Conservation (phyloP, 2,329 filamentous ascomycete species). For the Dendrostoma leiphaemia region DNA sequence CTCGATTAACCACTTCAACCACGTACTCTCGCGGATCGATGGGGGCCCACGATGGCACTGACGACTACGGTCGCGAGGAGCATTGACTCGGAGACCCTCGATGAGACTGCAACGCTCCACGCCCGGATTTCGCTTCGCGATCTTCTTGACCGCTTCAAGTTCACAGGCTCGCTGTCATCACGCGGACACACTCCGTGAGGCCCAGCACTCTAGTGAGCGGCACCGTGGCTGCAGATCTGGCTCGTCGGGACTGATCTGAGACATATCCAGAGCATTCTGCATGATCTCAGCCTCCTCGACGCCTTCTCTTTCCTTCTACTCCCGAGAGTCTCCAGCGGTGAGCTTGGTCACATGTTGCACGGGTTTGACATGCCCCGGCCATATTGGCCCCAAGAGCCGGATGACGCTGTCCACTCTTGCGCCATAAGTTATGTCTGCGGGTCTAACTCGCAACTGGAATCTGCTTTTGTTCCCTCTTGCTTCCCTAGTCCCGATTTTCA, state of each 20-base stretch:
- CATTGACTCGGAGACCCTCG: too few species aligned
- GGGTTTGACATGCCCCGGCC: not conserved
- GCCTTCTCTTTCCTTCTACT: not conserved
- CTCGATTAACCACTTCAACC: not conserved
- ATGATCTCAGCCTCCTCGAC: not conserved
- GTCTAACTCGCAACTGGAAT: too few species aligned
- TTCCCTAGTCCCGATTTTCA: too few species aligned
- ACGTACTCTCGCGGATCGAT: not conserved
- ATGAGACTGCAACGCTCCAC: too few species aligned
- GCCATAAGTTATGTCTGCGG: too few species aligned
- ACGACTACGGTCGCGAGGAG: not conserved
- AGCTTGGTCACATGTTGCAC: not conserved
- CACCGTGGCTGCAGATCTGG: constrained; percentile 3
- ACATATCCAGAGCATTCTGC: not conserved
- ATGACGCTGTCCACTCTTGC: too few species aligned
- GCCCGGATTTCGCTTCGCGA: too few species aligned
- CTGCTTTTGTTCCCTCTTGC: not conserved
- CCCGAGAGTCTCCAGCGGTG: not conserved
- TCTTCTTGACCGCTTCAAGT: not conserved
- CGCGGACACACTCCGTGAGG: constrained; percentile 8
- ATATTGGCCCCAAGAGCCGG: not conserved
- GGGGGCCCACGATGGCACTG: too few species aligned
- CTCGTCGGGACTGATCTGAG: constrained; percentile 3
- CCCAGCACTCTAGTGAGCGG: not conserved
- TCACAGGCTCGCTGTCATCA: not conserved